Evolutionary conservation across 2,329 filamentous ascomycete species (phyloP).

Genomic region (Pseudocercospora fuligena): DNA sequence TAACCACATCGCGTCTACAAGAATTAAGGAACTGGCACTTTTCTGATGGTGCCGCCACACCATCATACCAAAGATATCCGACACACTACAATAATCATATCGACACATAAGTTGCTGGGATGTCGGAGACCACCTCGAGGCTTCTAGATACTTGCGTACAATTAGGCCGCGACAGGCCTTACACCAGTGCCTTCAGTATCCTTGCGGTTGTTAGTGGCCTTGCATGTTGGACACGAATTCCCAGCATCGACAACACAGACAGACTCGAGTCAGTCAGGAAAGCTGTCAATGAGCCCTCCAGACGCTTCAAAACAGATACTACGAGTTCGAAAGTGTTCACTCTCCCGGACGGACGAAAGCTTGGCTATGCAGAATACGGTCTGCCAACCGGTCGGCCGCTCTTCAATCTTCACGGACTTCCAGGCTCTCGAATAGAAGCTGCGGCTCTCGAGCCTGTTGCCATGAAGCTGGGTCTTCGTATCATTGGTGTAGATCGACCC

Average conservation of each 20-base stretch:
- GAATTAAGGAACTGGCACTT: not conserved
- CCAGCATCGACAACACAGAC: not conserved
- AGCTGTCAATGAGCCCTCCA: not conserved
- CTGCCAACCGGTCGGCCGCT: constrained; percentile 40
- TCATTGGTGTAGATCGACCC: constrained; percentile 52
- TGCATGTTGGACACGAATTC: not conserved
- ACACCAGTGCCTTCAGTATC: not conserved
- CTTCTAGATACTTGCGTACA: not conserved
- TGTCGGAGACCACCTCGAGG: not conserved
- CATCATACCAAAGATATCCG: not conserved
- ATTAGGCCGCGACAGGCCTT: not conserved
- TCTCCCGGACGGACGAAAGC: constrained; percentile 43
- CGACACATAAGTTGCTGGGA: not conserved
- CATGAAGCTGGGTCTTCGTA: constrained; percentile 42
- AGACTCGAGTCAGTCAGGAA: not conserved
- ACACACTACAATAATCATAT: not conserved
- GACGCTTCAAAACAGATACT: not conserved
- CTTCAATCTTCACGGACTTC: constrained; percentile 52
- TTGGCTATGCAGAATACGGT: constrained; percentile 54
- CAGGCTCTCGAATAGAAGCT: constrained; percentile 50
- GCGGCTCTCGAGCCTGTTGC: constrained; percentile 43
- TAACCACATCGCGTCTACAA: not conserved
- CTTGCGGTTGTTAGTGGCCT: not conserved
- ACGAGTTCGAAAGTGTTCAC: constrained; percentile 10
- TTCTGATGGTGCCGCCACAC: not conserved